Evolutionary conservation across 208 protist species (phyloP).

Genomic region (Naegleria gruberi): DNA sequence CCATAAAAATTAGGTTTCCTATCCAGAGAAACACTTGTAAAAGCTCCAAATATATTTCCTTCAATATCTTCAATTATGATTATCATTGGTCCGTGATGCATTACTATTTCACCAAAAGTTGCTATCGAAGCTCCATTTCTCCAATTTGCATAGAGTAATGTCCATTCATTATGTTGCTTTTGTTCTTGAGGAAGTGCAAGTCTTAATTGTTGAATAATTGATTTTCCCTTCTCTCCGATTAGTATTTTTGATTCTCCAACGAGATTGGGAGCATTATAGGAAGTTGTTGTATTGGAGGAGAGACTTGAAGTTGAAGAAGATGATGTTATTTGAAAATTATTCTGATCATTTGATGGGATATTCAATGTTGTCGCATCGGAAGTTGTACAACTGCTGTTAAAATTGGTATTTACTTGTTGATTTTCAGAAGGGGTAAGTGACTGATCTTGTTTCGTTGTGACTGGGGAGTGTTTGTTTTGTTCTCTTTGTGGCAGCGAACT

Average conservation of each 20-base stretch:
- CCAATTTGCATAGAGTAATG: not conserved
- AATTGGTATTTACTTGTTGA: no score
- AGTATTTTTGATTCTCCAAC: not conserved
- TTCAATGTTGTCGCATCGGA: no score
- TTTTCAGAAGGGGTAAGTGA: no score
- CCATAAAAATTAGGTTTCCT: not conserved
- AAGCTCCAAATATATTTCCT: not conserved
- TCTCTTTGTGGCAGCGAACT: no score
- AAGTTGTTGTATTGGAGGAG: not conserved
- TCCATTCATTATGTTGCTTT: not conserved
- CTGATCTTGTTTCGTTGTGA: no score
- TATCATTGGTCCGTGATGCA: not conserved
- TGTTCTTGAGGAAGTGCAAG: not conserved
- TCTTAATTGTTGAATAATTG: not conserved
- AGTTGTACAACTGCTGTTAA: no score
- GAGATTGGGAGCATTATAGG: not conserved
- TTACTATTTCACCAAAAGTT: not conserved
- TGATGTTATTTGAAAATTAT: no score
- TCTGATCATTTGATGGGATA: no score
- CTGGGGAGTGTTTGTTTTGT: no score
- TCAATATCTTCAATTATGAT: not conserved
- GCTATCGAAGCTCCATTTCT: not conserved
- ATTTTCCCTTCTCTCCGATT: not conserved
- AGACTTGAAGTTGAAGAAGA: not conserved
- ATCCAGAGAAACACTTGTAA: not conserved